These are phyloP conservation scores for Myxozyma nipponensis DNA, from an alignment of 805 yeast genomes.

Conservation along the genomic window DNA sequence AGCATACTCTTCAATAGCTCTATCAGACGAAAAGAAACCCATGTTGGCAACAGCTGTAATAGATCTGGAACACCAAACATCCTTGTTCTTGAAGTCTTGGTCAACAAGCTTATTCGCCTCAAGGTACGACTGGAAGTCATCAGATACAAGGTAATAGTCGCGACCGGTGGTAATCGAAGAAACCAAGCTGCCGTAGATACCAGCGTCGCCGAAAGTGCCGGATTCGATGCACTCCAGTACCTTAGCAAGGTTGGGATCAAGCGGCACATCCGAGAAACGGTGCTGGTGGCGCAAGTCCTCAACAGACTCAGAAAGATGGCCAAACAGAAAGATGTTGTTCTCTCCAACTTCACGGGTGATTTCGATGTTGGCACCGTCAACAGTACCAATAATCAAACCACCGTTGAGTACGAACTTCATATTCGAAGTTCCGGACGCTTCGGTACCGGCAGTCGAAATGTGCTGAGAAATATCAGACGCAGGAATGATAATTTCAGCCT, in stretches of 20 bases:
- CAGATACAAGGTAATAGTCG: constrained; percentile 81
- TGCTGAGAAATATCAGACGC: constrained; percentile 90
- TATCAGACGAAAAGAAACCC: constrained; percentile 89
- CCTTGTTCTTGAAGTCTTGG: constrained; percentile 60
- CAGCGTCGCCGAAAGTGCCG: constrained; percentile 67
- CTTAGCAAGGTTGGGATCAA: constrained; percentile 56
- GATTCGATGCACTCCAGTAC: constrained; percentile 66
- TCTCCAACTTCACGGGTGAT: constrained; percentile 92
- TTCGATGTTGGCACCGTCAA: constrained; percentile 95
- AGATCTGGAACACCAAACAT: constrained; percentile 72
- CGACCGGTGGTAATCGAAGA: constrained; percentile 60
- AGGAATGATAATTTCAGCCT: constrained; percentile 86
- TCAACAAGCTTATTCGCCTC: constrained; percentile 78
- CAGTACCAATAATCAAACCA: constrained; percentile 91
- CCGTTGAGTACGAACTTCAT: constrained; percentile 95
- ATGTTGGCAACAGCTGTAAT: constrained; percentile 81
- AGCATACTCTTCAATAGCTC: constrained; percentile 89
- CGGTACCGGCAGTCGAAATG: constrained; percentile 96
- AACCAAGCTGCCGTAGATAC: constrained; percentile 58
- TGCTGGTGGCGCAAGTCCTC: constrained; percentile 80
- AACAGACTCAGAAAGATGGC: constrained; percentile 84
- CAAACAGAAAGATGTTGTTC: constrained; percentile 86
- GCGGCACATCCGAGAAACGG: constrained; percentile 52
- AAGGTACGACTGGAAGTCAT: constrained; percentile 83
- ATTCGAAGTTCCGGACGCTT: constrained; percentile 93